Base-by-base conservation (phyloP, 495 filamentous ascomycete genomes). In the Neurospora sp. region DNA sequence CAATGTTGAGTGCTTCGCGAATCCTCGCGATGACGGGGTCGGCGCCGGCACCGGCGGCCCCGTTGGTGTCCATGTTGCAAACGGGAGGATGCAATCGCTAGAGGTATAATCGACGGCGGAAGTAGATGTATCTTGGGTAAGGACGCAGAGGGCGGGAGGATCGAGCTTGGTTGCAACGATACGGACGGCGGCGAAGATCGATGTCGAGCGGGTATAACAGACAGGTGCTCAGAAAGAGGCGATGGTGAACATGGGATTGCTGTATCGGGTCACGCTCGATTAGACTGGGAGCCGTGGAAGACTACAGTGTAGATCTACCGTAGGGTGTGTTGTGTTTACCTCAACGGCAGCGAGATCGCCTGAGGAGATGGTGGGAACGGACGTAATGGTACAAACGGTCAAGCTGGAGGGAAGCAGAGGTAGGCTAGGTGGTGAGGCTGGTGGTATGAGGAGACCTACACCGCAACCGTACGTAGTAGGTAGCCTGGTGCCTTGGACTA, bases 1-100 rank as follows among this genome's bases (percentile, higher is more conserved):
- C 90, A 73, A 95, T 88, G 68, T 94, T 86, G 71, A 99, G 86
- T 37, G 96, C 96, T 71, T 91, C 87, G 78, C 93, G 87, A 70
- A 98, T 94, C 76, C 86, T 87, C 9, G 84, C 75, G 68, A 88
- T 78, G 68, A 83, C 76, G n/a, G 73, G 80, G 41, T 75, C 74
- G 48, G 75, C 76, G 69, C 73, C 70, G 44, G 68, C 72, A 71
- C 45, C 73, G 37, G 69, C 42, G 37, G 61, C 77, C 74, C 79
- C 79, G 76, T 80, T 80, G 40, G 70, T 73, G 40, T 73, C 74
- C 75, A 76, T 78, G 42, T 1, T 45, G 40, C 20, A 39, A 42
- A 31, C 7, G 5, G 44, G 45, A 35, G 14, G 17, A 77, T 78
- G 44, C 40, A 40, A 12, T 31, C n/a, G 70, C 22, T 71, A 35